These are phyloP conservation scores for Gautieria morchelliformis DNA, from an alignment of 768 basidiomycete genomes.

Conservation along the genomic window DNA sequence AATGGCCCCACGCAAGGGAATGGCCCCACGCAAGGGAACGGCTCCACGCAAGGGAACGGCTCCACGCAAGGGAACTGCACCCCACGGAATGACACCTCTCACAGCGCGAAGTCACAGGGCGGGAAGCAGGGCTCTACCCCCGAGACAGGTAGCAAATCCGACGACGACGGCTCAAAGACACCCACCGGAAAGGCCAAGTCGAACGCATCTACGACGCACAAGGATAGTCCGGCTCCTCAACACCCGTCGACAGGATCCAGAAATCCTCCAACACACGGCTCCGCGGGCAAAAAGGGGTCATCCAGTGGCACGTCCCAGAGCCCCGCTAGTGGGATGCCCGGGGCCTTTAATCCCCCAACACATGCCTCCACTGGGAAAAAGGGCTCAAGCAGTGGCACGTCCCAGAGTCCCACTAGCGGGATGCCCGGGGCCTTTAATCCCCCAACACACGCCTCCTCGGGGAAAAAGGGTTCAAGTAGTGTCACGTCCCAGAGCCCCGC, in stretches of 20 bases:
- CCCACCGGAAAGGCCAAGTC: not conserved
- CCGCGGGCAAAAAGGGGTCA: too few relatives aligned
- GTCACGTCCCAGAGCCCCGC: too few relatives aligned
- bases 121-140: not conserved
- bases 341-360: too few relatives aligned
- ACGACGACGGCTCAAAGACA: not conserved
- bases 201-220: not conserved
- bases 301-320: too few relatives aligned
- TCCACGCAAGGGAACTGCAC: constrained; percentile 21
- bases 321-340: too few relatives aligned
- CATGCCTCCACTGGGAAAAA: too few relatives aligned
- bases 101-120: not conserved
- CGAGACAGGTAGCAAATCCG: not conserved
- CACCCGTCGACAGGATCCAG: not conserved
- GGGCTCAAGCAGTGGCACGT: too few relatives aligned
- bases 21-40: not conserved
- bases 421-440: too few relatives aligned
- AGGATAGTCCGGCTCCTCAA: not conserved
- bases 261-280: not conserved
- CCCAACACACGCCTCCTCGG: too few relatives aligned
- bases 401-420: too few relatives aligned
- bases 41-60: too few relatives aligned
- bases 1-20: constrained; percentile 25
- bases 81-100: constrained; percentile 16
- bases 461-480: too few relatives aligned